Evolutionary conservation across 2,329 filamentous ascomycete species (phyloP).

Genomic region (Plenodomus lindquistii): DNA sequence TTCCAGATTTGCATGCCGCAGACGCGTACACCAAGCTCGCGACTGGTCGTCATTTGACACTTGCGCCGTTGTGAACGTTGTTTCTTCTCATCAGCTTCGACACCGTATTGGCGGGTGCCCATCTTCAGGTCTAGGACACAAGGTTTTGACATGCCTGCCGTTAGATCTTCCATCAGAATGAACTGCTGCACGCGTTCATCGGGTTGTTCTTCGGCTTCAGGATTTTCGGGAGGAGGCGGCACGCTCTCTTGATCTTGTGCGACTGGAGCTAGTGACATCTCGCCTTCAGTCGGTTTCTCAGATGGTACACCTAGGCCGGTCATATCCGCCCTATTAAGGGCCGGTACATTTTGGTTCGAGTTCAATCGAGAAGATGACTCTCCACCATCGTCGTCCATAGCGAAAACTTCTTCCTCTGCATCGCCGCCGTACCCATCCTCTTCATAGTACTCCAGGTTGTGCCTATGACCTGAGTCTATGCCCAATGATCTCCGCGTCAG

Average conservation of each 20-base stretch:
- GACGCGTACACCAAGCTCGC: constrained; percentile 86
- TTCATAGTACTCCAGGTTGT: constrained; percentile 88
- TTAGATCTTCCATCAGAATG: constrained; percentile 89
- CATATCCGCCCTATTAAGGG: background rate
- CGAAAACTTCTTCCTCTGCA: constrained; percentile 70
- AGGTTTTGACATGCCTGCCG: constrained; percentile 92
- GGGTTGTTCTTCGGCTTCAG: constrained; percentile 51
- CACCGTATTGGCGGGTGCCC: constrained; percentile 95
- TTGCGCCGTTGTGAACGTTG: constrained; percentile 90
- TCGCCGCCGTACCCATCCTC: constrained; percentile 85
- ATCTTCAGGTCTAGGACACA: constrained; percentile 99
- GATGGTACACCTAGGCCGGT: background rate
- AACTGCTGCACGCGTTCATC: constrained; percentile 83
- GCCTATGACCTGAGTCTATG: constrained; percentile 65
- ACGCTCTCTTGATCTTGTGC: constrained; percentile 16
- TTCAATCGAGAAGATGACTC: background rate
- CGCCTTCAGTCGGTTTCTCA: constrained; percentile 17
- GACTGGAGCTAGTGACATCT: constrained; percentile 41
- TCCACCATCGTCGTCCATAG: constrained; percentile 62
- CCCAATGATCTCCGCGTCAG: constrained; percentile 72
- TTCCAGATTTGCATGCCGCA: constrained; percentile 98
- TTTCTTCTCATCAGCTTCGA: constrained; percentile 90
- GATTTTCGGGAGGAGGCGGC: constrained; percentile 17
- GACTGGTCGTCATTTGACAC: constrained; percentile 88
- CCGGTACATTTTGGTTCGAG: background rate